Base-by-base conservation (phyloP, 2,329 filamentous ascomycete genomes). In the Diaporthe caulivora region DNA sequence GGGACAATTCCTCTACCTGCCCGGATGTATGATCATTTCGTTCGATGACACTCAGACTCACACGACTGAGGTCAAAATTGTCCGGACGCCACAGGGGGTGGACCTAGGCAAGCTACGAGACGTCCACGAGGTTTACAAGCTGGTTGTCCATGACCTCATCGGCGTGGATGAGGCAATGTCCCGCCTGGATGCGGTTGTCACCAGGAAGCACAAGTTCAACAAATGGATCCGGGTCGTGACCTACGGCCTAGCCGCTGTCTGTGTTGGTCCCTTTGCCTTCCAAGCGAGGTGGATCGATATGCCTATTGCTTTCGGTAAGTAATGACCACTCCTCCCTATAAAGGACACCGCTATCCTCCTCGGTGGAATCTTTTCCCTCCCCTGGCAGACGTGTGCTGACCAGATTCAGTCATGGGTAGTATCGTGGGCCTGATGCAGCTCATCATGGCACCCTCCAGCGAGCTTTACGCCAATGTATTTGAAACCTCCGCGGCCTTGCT, bases 11-110 rank as follows among this genome's bases (percentile, higher is more conserved):
- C 85, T 98, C 29, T 98, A 98, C 80, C 90, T 98, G 40, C 95
- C 95, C 0, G 94, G 94, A 0, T 97, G 94, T 79, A 98, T 98
- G 95, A 94, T 98, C 72, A 93, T 98, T 80, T 96, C 94, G 6
- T 98, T 98, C 79, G 95, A 94, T 79, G 94, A 96, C 81, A 86
- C 84, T 76, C 83, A 84, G 0, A 94, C 93, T 0, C 93, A 95
- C 79, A 95, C 93, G 0, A 92, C 92, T n/a, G 93, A 95, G 80
- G 93, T 95, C 75, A 94, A 94, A 83, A 87, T 95, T 42, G 91
- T 95, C 9, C 89, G 92, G 5, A 88, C 90, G 0, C 83, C 84
- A 0, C 92, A 94, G 78, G 93, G 92, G 1, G 87, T 95, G 13
- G 91, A 95, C 79, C 86, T 95, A 0, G 93, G 93, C 37, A 93